Evolutionary conservation across 2,329 filamentous ascomycete species (phyloP), one percentile per base, ranked within the genome.

Genomic region (Xylaria sp.): DNA sequence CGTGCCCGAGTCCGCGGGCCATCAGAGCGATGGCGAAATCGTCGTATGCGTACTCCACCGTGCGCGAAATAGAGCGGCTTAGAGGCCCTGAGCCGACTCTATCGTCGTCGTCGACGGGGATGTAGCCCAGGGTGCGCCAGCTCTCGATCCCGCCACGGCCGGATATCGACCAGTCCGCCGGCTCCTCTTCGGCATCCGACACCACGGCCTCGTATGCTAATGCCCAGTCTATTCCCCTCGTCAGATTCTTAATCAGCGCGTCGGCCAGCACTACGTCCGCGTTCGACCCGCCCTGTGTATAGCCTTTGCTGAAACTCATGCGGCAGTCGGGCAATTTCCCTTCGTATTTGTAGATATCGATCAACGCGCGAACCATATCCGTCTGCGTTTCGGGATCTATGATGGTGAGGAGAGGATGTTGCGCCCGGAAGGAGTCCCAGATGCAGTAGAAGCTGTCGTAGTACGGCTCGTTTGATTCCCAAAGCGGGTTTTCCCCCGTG

Each of bases 41-140:
- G 74, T 94, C 87, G 80, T 94, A 95, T 0, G 91, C 90, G 77
- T 94, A 95, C 78, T 94, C 92, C 4, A 94, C 88, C 0, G 91
- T 94, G 3, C 92, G 86, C 2, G 90, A 93, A 20, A 94, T 87
- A 62, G 86, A 90, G 15, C 92, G 88, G 0, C 90, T 92, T 73
- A 88, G 86, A 0, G 89, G 88, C 0, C 92, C 92, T 3, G 86
- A 85, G 15, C 90, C 90, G 39, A 86, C 82, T 0, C 82, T 82
- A 76, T 94, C 91, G 18, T 83, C 83, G 76, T 94, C 90, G 64
- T 92, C 85, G 8, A 84, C 86, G 0, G 92, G 92, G 28, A 95
- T 92, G 77, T 92, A 95, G 12, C 89, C 87, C 0, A 93, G 82
- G 0, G 76, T 81, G 74, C 91, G 91, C 91, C 92, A 94, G 76